Evolutionary conservation across 176 grass and related monocot genomes (phyloP).

Genomic region (Poa pratensis): DNA sequence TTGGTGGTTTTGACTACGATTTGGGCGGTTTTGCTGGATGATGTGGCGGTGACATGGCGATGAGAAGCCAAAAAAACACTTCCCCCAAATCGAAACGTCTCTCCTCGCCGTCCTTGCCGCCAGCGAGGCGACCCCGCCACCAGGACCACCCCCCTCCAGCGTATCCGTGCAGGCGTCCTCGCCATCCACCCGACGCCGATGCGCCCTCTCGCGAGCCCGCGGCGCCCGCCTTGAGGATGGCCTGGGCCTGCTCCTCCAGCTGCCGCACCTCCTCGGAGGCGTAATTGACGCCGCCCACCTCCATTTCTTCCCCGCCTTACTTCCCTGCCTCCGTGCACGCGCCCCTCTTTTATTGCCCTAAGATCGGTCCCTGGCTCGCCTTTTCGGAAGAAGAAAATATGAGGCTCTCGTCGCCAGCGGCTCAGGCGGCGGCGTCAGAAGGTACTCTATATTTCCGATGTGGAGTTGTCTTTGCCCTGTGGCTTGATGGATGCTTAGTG

Average conservation of each 20-base stretch:
- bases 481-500: slow-evolving; percentile 16
- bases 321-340: background rate
- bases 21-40: too few relatives aligned
- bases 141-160: too few relatives aligned
- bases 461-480: background rate
- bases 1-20: too few relatives aligned
- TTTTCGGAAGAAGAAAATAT: background rate
- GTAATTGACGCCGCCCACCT: slow-evolving; percentile 91
- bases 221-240: slow-evolving; percentile 67
- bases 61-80: too few relatives aligned
- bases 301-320: background rate
- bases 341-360: slow-evolving; percentile 45
- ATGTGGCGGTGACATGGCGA: too few relatives aligned
- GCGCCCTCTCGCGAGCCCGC: too few relatives aligned
- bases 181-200: too few relatives aligned
- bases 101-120: too few relatives aligned
- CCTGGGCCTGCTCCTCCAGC: slow-evolving; percentile 81
- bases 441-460: slow-evolving; percentile 28
- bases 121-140: too few relatives aligned
- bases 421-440: slow-evolving; percentile 51
- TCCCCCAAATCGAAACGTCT: too few relatives aligned
- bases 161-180: too few relatives aligned
- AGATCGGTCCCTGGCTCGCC: slow-evolving; percentile 37
- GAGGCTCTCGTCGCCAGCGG: slow-evolving; percentile 63
- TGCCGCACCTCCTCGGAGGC: slow-evolving; percentile 89